Base-by-base conservation (phyloP, 2,329 filamentous ascomycete genomes). In the Chaetomiaceae sp. region DNA sequence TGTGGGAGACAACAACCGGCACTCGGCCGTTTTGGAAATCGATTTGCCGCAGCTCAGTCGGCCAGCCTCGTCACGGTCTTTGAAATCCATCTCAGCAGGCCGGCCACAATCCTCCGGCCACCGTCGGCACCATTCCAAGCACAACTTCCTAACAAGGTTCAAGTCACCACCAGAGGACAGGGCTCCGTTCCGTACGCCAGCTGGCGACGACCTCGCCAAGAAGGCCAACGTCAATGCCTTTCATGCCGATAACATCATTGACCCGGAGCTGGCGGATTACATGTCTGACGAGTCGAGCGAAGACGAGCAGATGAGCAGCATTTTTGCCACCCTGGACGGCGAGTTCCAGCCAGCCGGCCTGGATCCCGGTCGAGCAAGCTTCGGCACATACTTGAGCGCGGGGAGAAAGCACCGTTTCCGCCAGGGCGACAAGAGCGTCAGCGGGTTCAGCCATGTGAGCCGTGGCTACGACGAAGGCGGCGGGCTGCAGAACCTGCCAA, bases 171-270 rank as follows among this genome's bases (percentile, higher is more conserved):
- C 84, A 17, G 89, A 95, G 55, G 89, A 96, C 57, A 81, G 89
- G 53, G 92, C 89, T 0, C 94, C 94, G 0, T 97, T 97, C 61
- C 89, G 91, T 51, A 87, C 87, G 54, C 78, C 84, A 11, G 75
- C 78, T 17, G 83, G 75, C 9, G 83, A 95, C 48, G 86, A 91
- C 54, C 72, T 78, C 44, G 74, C 78, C 4, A 83, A 80, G 58
- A 86, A 84, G 59, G 75, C 82, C 7, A 83, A 84, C 38, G 79
- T 96, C 33, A 87, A 91, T 15, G 91, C 91, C n/a, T 97, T 99
- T 63, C 94, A 99, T 68, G 91, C 94, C 65, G 94, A 99, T 73
- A 97, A 94, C 66, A 96, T 99, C 62, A 97, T 99, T 62, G 94
- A 99, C 66, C 94, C 94, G 1, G 94, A 99, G 65, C 75, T 99